A percentile compares a stretch with the other conserved stretches of the same genome.
Evolutionary conservation across 2,329 filamentous ascomycete species (phyloP).

Genomic region (Huntiella savannae): DNA sequence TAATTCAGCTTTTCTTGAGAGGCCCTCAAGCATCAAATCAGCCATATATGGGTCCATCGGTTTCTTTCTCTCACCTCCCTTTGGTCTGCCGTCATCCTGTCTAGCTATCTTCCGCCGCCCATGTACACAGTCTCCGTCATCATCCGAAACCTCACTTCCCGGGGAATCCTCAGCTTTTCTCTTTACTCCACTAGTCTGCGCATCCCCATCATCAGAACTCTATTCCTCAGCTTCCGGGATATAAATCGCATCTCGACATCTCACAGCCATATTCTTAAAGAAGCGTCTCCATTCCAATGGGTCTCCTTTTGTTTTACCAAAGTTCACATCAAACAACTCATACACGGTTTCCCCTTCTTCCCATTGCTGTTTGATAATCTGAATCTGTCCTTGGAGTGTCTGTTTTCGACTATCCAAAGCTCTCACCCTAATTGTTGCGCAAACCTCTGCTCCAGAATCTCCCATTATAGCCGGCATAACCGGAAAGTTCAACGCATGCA

Average conservation of each 20-base stretch:
- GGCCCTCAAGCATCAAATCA: constrained; percentile 2
- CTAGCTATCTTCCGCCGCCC: too few relatives aligned
- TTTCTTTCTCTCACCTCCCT: background rate
- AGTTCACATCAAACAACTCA: constrained; percentile 66
- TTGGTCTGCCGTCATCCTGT: too few relatives aligned
- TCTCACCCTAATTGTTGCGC: constrained; percentile 51
- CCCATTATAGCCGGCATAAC: constrained; percentile 32
- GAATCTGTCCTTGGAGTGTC: constrained; percentile 53
- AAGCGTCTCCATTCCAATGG: constrained; percentile 90
- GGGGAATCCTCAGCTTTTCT: too few relatives aligned
- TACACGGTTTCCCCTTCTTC: constrained; percentile 42
- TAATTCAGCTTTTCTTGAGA: background rate
- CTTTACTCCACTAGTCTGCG: too few relatives aligned
- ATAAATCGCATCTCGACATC: constrained; percentile 72
- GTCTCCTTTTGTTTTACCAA: constrained; percentile 89
- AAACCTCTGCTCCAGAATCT: constrained; percentile 12
- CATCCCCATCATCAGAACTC: constrained; percentile 2
- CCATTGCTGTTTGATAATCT: constrained; percentile 46
- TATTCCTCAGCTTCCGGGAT: constrained; percentile 20
- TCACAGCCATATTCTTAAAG: constrained; percentile 84
- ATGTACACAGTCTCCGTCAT: too few relatives aligned
- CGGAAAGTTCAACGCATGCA: constrained; percentile 73
- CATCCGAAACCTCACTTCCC: too few relatives aligned
- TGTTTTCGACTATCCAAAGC: constrained; percentile 56
- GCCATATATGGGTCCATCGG: background rate